phyloP scores from a whole-genome alignment of 768 basidiomycete species.

The Hygrophorus russula region DNA sequence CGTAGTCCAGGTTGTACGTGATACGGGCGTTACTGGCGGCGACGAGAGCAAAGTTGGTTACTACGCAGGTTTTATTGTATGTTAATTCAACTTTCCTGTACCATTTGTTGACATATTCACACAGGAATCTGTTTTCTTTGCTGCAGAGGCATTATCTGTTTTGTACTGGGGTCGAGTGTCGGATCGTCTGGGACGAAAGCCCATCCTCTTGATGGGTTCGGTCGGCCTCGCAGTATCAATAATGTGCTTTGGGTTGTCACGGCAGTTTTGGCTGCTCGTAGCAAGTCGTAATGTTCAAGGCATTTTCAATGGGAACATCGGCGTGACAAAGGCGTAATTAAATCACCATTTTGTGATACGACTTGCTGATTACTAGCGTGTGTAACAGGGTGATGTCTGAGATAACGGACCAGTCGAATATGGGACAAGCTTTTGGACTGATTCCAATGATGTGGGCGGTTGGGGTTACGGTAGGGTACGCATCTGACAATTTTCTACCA shows the following conservation, averaged over 20 bases:
- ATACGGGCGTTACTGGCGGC: constrained; percentile 52
- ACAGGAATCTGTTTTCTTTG: constrained; percentile 54
- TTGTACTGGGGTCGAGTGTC: constrained; percentile 57
- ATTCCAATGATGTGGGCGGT: constrained; percentile 15
- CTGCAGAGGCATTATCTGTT: constrained; percentile 42
- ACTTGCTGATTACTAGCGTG: no score
- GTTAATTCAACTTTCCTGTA: neutral
- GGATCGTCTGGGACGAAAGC: constrained; percentile 48
- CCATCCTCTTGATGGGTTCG: constrained; percentile 27
- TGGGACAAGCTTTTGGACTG: constrained; percentile 14
- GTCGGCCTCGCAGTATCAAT: constrained; percentile 19
- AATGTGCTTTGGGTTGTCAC: constrained; percentile 21
- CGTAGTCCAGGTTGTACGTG: constrained; percentile 40
- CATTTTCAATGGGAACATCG: constrained; percentile 30
- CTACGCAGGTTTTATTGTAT: constrained; percentile 50
- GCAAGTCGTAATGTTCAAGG: constrained; percentile 20
- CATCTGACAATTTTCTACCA: neutral
- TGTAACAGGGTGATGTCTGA: constrained; percentile 10
- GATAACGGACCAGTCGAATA: constrained; percentile 14
- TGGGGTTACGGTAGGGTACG: constrained; percentile 7
- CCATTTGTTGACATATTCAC: neutral
- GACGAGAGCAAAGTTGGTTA: constrained; percentile 57
- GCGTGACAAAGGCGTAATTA: constrained; percentile 12
- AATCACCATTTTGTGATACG: no score
- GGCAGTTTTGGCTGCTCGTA: constrained; percentile 10